Conservation (phyloP, 129 eudicot species). For the Smallanthus sonchifolius region DNA sequence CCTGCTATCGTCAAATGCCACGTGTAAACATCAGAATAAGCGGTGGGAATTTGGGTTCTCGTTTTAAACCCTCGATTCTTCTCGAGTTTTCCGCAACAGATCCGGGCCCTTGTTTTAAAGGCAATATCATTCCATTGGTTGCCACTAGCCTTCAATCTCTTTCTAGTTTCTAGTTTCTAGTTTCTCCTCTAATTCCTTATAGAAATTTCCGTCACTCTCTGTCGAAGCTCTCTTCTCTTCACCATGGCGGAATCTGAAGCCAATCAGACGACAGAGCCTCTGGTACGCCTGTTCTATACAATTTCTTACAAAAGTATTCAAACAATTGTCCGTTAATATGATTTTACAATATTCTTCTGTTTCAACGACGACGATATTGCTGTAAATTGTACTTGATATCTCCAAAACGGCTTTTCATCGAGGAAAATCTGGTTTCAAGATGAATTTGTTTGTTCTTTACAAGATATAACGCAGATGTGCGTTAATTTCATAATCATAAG, state of each 20-base stretch:
- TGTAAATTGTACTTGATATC: background rate
- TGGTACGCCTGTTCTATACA: slow-evolving; percentile 7
- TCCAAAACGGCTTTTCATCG: background rate
- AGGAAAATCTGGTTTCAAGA: background rate
- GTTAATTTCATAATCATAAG: background rate
- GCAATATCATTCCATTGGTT: slow-evolving; percentile 10
- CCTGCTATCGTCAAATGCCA: slow-evolving; percentile 9
- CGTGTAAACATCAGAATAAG: slow-evolving; percentile 17
- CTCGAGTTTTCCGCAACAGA: slow-evolving; percentile 43
- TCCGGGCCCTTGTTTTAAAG: slow-evolving; percentile 32
- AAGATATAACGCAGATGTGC: background rate
- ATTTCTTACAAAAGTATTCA: background rate
- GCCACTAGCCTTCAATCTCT: background rate
- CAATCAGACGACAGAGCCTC: slow-evolving; percentile 20
- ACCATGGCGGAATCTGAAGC: slow-evolving; percentile 52
- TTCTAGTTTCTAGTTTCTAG: background rate
- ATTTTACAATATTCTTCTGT: background rate
- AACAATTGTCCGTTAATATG: background rate
- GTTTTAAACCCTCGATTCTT: slow-evolving; percentile 14
- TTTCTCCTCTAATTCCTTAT: background rate
- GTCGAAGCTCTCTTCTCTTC: slow-evolving; percentile 20
- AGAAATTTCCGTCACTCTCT: slow-evolving; percentile 20
- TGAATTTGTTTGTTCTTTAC: background rate
- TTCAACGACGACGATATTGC: background rate
- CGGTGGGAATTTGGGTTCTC: slow-evolving; percentile 1